Base-by-base conservation (phyloP, 2,329 filamentous ascomycete genomes). In the Metarhizium anisopliae region DNA sequence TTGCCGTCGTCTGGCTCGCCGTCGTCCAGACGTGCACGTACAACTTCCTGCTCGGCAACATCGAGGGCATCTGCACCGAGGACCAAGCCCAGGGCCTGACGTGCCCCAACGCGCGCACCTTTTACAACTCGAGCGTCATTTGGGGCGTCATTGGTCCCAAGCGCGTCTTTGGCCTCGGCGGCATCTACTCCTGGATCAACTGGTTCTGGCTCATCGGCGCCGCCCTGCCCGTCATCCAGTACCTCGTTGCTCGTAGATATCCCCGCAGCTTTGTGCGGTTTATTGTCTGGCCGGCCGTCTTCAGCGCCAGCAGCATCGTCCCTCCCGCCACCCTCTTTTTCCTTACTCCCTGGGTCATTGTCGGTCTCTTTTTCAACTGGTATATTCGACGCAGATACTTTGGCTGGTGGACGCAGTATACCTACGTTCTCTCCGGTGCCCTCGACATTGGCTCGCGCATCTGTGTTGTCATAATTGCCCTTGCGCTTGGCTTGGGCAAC, bases 51-150 rank as follows among this genome's bases (percentile, higher is more conserved):
- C 71, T 72, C 47, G 71, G 61, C n/a, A 72, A 78, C 55, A 83
- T 85, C 57, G 59, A 74, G 1, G 72, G 73, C 6, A 74, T 85
- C 35, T 86, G 83, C 68, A 74, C 71, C 1, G 54, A 63, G 0
- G 43, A 72, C 0, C 79, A 83, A 59, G 32, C 64, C 1, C 75
- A 77, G 62, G 75, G 77, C 52, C 79, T 82, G 61, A 80, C 71
- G 25, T 85, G 82, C 63, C 82, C 82, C 10, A 74, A 75, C 40
- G 78, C 78, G 16, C 76, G 76, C 25, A 80, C 82, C 0, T 85
- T 84, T 64, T 85, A 80, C 70, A 82, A 80, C 30, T 78, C 77
- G 29, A 81, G 78, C 18, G 74, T 83, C 6, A 77, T 83, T 55
- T 84, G 82, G 82, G 83, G 83, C 56, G 73, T 82, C 18, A 82